Percentiles rank a stretch among this genome's conserved stretches.
Conservation (phyloP, 202 grass and related monocot species). For the Hordeum pubiflorum region DNA sequence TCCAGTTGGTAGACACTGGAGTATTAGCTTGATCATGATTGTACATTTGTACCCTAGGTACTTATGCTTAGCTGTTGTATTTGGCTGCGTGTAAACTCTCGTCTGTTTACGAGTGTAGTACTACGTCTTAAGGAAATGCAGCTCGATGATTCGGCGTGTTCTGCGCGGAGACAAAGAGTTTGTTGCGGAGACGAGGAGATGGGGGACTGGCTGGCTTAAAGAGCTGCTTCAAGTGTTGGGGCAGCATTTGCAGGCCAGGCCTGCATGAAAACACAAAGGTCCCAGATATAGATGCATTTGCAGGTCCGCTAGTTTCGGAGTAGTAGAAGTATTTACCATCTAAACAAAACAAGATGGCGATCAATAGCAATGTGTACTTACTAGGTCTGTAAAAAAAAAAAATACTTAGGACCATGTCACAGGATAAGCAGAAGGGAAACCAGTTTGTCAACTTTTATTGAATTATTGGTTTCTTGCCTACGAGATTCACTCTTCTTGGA, state of each 20-base stretch:
- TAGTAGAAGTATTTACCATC: too few relatives aligned
- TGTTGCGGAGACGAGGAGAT: not conserved
- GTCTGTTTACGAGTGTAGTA: not conserved
- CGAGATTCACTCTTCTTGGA: not conserved
- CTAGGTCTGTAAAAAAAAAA: not conserved
- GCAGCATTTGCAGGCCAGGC: constrained; percentile 1
- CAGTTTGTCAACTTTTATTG: not conserved
- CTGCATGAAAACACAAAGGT: not conserved
- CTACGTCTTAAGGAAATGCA: not conserved
- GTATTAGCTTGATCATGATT: not conserved
- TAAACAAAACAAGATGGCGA: too few relatives aligned
- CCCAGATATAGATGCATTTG: not conserved
- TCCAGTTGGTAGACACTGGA: not conserved
- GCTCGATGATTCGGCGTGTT: not conserved
- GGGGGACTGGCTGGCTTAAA: not conserved
- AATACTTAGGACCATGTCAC: not conserved
- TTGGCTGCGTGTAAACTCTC: not conserved
- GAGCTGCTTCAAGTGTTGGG: not conserved
- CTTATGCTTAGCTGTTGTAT: not conserved
- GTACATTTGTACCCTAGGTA: not conserved
- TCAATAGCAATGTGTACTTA: not conserved
- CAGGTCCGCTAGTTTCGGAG: too few relatives aligned
- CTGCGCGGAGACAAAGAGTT: not conserved
- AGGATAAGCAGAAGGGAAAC: not conserved
- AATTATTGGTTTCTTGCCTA: not conserved